Evolutionary conservation across 345 rosid genomes (phyloP), one percentile per base, ranked within the genome.

Genomic region (Nasturtium officinale): DNA sequence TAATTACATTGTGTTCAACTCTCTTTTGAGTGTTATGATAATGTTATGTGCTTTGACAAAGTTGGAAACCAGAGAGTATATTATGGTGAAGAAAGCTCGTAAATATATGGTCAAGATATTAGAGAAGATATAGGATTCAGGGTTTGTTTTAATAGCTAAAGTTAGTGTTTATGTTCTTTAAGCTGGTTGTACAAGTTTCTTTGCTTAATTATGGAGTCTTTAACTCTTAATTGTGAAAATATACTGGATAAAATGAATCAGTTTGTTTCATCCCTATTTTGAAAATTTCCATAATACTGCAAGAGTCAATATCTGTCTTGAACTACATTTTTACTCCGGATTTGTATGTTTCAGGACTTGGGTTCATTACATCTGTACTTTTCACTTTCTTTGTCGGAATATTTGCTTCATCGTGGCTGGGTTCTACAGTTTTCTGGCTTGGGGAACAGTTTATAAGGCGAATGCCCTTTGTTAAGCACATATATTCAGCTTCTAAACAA

Each of bases 371-470:
- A 38, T 91, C 93, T 43, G 74, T 91, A 61, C 80, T 85, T 38
- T 91, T 89, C 58, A 83, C 90, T 78, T 80, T 86, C 74, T 87
- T 87, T 78, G 76, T 91, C 29, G 97, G 97, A 46, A 78, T 87
- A 75, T 91, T 89, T 82, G 92, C 90, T 68, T 91, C 96, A 0
- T 91, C 97, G 6, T 91, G 97, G 97, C 58, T 89, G 73, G 93
- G 96, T 73, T 73, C 91, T 78, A 82, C 91, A 15, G 85, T 91
- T 68, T 89, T 91, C 81, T 85, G 80, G 86, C 71, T 91, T 30
- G 96, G 93, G 12, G 93, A 91, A 75, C 87, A 91, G 91, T 86
- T 91, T 55, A 91, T 91, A 62, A 89, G 81, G 79, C 77, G 90
- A 58, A 83, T 91, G 91, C 96, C 96, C 58, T 86, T 91, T 82